Percentiles rank a stretch among this genome's conserved stretches.
These are phyloP conservation scores for Colletotrichum liaoningense DNA, from an alignment of 2,329 filamentous ascomycete genomes.

Conservation along the genomic window DNA sequence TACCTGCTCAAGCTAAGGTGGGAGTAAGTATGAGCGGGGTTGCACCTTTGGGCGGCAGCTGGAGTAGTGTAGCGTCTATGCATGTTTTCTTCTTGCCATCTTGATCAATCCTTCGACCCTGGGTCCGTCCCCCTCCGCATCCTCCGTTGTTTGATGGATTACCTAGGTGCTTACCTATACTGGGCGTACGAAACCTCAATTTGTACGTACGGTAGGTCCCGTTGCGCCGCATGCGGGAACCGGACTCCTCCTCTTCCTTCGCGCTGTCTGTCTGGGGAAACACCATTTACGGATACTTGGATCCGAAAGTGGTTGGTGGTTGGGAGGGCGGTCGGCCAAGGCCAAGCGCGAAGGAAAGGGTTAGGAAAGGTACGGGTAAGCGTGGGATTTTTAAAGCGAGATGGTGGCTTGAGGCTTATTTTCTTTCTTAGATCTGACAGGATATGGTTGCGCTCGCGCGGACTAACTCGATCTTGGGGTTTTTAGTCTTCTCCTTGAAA, in stretches of 20 bases:
- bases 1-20: not conserved
- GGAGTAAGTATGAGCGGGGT: not conserved
- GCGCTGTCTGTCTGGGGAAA: not conserved
- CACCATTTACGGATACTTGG: no score
- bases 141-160: no score
- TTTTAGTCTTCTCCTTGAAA: not conserved
- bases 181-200: not conserved
- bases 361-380: not conserved
- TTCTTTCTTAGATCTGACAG: not conserved
- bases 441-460: not conserved
- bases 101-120: not conserved
- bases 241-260: not conserved
- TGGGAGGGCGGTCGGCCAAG: not conserved
- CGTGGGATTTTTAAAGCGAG: not conserved
- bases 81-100: not conserved
- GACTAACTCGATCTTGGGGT: not conserved
- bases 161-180: no score
- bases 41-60: not conserved
- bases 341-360: not conserved
- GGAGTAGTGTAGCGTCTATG: not conserved
- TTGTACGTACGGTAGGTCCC: not conserved
- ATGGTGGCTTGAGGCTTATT: not conserved
- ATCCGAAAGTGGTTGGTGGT: not conserved
- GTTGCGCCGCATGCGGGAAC: slow-evolving; percentile 10
- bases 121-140: not conserved